Evolutionary conservation across 176 grass and related monocot genomes (phyloP), one percentile per base, ranked within the genome.

Genomic region (Oryza glaberrima): DNA sequence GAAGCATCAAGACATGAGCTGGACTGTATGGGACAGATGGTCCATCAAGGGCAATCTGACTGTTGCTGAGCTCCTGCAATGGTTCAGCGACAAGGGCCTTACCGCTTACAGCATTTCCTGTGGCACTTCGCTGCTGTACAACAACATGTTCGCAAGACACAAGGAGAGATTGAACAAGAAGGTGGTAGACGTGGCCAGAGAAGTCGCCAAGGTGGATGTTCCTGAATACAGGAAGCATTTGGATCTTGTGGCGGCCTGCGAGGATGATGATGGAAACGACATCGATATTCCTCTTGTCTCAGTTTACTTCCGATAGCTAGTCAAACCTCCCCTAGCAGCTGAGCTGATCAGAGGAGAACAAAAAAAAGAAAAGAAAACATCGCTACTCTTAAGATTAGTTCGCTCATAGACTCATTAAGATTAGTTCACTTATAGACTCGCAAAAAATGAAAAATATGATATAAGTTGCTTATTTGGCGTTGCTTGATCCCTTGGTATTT

Each of bases 1-100:
- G 54, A 97, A 94, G 72, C 88, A 92, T 41, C 85, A 88, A 30
- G 87, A 92, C 73, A 88, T 90, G 83, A 91, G 82, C 48, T 97
- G 90, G 92, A 92, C 92, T 0, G 87, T 94, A 4, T 94, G 92
- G 94, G 83, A 97, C 51, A 41, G 92, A 15, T 97, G 92, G 92
- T 86, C 85, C 30, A 82, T 90, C 36, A 46, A 92, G 40, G 90
- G 92, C n/a, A 60, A 97, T 19, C 74, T 90, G 65, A 94, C 94
- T 38, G 7, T 94, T 0, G 82, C 80, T 10, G 90, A 92, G 67
- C 85, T 94, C 10, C 60, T 97, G 11, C 87, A 85, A 17, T 94
- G 94, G 87, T 80, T 94, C 5, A 77, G 82, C 23, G 83, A 88
- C 72, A 94, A 90, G 60, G 90, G 85, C 26, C 90, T 94, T 3